Conservation (phyloP, 768 basidiomycete species). For the Phylloporus sp. region DNA sequence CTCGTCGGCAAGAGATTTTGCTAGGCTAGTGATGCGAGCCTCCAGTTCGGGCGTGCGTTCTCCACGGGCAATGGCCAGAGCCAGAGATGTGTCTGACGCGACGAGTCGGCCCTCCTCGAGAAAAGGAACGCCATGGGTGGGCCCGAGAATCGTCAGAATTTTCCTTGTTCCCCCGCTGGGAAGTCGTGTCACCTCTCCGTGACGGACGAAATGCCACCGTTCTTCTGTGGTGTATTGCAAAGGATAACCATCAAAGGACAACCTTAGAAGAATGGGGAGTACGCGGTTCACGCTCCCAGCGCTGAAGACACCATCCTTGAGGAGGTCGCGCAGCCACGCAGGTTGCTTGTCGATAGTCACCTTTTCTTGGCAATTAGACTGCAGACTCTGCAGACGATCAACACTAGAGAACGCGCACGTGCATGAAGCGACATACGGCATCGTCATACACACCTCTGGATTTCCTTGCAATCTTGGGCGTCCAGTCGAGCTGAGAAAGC, state of each 20-base stretch:
- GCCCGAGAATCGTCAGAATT: constrained; percentile 41
- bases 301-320: constrained; percentile 38
- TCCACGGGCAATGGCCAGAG: constrained; percentile 42
- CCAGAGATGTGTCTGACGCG: constrained; percentile 40
- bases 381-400: constrained; percentile 6
- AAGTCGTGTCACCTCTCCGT: constrained; percentile 33
- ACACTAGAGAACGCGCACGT: neutral
- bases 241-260: constrained; percentile 58
- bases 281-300: constrained; percentile 39
- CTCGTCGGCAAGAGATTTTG: constrained; percentile 31
- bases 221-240: constrained; percentile 49
- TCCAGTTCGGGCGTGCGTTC: constrained; percentile 33
- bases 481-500: constrained; percentile 93
- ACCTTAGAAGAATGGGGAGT: constrained; percentile 62
- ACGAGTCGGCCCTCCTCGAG: constrained; percentile 41
- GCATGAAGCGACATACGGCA: constrained; percentile 16
- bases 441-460: constrained; percentile 51
- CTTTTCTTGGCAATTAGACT: neutral
- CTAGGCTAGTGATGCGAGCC: constrained; percentile 38
- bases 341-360: constrained; percentile 32
- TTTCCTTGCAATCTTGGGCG: constrained; percentile 72
- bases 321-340: constrained; percentile 53
- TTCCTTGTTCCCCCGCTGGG: constrained; percentile 41
- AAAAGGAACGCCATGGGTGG: constrained; percentile 42
- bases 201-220: constrained; percentile 60